Conservation (phyloP, 129 eudicot genomes). For the Heracleum sosnowskyi region DNA sequence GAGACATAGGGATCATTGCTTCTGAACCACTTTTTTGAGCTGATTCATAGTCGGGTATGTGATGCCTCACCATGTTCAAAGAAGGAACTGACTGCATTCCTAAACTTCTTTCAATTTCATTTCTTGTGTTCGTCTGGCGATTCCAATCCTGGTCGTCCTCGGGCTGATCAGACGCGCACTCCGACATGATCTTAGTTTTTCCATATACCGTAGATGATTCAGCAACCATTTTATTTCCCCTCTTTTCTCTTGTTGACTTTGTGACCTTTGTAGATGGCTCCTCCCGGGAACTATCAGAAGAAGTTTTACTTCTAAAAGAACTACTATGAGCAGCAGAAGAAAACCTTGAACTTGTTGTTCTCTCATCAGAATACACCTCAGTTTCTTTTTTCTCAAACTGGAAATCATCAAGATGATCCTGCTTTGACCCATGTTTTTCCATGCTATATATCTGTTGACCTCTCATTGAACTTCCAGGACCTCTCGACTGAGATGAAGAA, state of each 20-base stretch:
- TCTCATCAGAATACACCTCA: slow-evolving; percentile 49
- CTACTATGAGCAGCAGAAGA: slow-evolving; percentile 61
- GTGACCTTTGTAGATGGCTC: slow-evolving; percentile 44
- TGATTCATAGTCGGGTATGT: slow-evolving; percentile 36
- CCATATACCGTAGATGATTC: slow-evolving; percentile 37
- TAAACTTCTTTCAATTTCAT: slow-evolving; percentile 32
- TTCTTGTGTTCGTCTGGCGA: slow-evolving; percentile 15
- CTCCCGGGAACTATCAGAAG: slow-evolving; percentile 92
- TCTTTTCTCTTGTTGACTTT: slow-evolving; percentile 53
- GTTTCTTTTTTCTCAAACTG: slow-evolving; percentile 34
- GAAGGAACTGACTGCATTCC: slow-evolving; percentile 37
- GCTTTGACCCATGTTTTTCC: slow-evolving; percentile 40
- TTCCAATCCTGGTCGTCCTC: slow-evolving; percentile 56
- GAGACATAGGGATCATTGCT: slow-evolving; percentile 45
- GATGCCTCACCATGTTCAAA: slow-evolving; percentile 38
- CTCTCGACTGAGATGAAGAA: slow-evolving; percentile 50
- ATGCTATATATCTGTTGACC: slow-evolving; percentile 46
- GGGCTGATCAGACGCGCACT: slow-evolving; percentile 21
- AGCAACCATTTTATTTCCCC: slow-evolving; percentile 48
- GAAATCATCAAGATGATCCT: slow-evolving; percentile 33
- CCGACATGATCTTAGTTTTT: slow-evolving; percentile 53
- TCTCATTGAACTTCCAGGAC: slow-evolving; percentile 37
- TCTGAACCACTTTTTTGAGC: slow-evolving; percentile 72
- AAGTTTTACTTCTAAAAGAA: slow-evolving; percentile 76
- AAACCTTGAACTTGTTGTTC: slow-evolving; percentile 47